Evolutionary conservation across 1,284 basidiomycete genomes (phyloP), one percentile per base, ranked within the genome.

Genomic region (Pterulicium gracile): DNA sequence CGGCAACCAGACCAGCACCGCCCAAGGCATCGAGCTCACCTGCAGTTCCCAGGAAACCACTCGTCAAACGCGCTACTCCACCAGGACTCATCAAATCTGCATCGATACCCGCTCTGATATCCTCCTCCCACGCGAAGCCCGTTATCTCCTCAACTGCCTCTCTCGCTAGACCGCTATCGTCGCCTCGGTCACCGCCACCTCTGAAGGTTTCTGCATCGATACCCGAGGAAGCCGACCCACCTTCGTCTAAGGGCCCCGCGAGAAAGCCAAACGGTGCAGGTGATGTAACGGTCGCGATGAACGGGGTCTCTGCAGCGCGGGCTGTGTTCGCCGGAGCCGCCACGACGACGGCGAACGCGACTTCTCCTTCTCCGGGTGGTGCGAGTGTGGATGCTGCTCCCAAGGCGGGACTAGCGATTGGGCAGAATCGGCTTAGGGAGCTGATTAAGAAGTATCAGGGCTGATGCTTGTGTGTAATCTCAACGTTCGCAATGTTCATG

Each of bases 381-480:
- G 44, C 44, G 47, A 14, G 45, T 46, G 22, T 40, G 50, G 35
- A 44, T 49, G 27, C 43, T 43, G 27, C 43, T 46, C 10, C 61
- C 49, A 42, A 56, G 56, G 52, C 58, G 5, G 77, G 82, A 24
- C 59, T 81, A 47, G 79, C 73, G 3, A 85, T 87, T 62, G 86
- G 85, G 13, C 79, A 86, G 58, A 81, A 82, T 14, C 67, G 79
- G 49, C 61, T 88, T 52, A 66, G 81, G 49, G 85, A 88, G 61
- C 63, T 88, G 51, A 88, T 88, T 58, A 81, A 77, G 69, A 83
- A 82, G 57, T 88, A 88, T 60, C 85, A 88, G 56, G 66, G 67
- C n/a, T 7, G 51, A 55, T 10, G 17, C 43, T 12, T 39, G n/a
- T 39, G n/a, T 17, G 15, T 39, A 17, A 39, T 17, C 19, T 39